phyloP scores from a whole-genome alignment of 1,284 basidiomycete genomes.

The Earliella scabrosa region DNA sequence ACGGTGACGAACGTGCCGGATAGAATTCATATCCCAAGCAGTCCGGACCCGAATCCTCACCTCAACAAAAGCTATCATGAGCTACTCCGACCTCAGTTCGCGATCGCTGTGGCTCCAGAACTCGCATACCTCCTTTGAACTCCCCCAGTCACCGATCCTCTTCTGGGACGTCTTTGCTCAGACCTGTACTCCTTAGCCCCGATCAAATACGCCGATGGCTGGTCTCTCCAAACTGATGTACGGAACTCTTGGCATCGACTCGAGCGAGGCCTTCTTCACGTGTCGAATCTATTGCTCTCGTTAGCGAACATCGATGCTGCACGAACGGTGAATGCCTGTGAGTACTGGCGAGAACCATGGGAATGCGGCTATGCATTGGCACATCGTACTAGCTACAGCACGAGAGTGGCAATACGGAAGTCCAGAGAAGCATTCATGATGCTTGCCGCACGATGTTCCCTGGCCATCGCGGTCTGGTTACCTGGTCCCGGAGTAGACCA shows the following conservation, averaged over 20 bases:
- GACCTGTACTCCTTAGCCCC: background rate
- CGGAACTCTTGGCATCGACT: background rate
- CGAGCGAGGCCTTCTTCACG: background rate
- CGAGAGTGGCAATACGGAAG: background rate
- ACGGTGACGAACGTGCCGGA: background rate
- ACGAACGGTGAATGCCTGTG: too few relatives aligned
- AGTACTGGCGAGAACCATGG: too few relatives aligned
- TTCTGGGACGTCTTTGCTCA: background rate
- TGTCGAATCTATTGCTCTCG: background rate
- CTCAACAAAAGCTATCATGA: background rate
- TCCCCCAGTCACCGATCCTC: background rate
- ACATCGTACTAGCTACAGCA: too few relatives aligned
- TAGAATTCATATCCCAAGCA: background rate
- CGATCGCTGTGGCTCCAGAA: background rate
- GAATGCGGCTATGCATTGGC: too few relatives aligned
- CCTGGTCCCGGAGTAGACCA: background rate
- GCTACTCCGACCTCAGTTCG: background rate
- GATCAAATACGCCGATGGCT: background rate
- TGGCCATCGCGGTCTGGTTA: background rate
- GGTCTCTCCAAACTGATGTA: background rate
- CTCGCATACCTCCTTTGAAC: background rate
- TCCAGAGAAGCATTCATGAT: background rate
- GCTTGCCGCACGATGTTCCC: background rate
- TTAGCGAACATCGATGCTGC: too few relatives aligned
- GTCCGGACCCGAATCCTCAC: background rate